Percentiles rank a stretch among this genome's conserved stretches.
Evolutionary conservation across 441 rosid genomes (phyloP).

Genomic region (Erodium trifolium): DNA sequence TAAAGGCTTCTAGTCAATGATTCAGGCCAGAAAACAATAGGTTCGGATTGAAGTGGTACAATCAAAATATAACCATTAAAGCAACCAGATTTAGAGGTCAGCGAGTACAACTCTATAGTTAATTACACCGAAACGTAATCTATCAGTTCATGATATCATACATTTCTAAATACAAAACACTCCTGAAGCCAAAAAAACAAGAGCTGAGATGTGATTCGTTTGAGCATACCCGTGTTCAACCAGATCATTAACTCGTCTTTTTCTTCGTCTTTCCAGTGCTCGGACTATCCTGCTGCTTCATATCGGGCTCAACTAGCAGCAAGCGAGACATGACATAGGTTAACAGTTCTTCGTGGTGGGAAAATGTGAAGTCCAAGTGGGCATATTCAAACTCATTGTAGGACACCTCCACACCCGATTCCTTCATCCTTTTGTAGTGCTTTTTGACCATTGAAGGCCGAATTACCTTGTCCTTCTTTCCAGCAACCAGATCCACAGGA

Average conservation of each 20-base stretch:
- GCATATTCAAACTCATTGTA: slow-evolving; percentile 77
- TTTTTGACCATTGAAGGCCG: slow-evolving; percentile 69
- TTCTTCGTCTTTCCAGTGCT: slow-evolving; percentile 39
- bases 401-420: slow-evolving; percentile 54
- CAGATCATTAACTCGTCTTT: slow-evolving; percentile 21
- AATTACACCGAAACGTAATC: background rate
- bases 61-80: too few species aligned
- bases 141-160: background rate
- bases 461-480: slow-evolving; percentile 74
- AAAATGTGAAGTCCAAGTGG: slow-evolving; percentile 90
- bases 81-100: too few species aligned
- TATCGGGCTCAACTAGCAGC: slow-evolving; percentile 43
- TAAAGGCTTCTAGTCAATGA: too few species aligned
- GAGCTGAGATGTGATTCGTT: background rate
- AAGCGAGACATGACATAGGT: slow-evolving; percentile 73
- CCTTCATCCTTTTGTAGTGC: slow-evolving; percentile 73
- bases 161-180: slow-evolving; percentile 4
- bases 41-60: too few species aligned
- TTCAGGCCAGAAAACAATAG: too few species aligned
- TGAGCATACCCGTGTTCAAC: background rate
- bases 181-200: background rate
- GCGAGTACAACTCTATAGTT: background rate
- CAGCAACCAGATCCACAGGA: slow-evolving; percentile 84
- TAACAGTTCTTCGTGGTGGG: slow-evolving; percentile 79
- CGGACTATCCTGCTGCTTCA: slow-evolving; percentile 13